Evolutionary conservation across 495 filamentous ascomycete species (phyloP).

Genomic region (Cenococcum geophilum): DNA sequence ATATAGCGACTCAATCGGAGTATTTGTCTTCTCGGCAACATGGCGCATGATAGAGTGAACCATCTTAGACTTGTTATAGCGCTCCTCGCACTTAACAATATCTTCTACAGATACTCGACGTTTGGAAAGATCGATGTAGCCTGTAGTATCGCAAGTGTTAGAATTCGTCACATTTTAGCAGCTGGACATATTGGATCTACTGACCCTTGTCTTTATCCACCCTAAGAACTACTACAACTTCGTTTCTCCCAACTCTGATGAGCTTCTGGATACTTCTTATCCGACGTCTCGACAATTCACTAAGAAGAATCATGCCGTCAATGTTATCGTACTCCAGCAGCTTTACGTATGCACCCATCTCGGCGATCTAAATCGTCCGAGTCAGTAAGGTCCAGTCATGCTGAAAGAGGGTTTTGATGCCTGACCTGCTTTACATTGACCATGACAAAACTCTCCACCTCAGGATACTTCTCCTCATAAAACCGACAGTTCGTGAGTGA

Average conservation of each 20-base stretch:
- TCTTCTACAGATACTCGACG: constrained; percentile 95
- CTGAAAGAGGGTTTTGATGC: constrained; percentile 4
- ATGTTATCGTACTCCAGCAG: constrained; percentile 99
- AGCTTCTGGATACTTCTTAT: constrained; percentile 98
- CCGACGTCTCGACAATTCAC: constrained; percentile 90
- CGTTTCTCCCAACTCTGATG: constrained; percentile 93
- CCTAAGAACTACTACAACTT: constrained; percentile 94
- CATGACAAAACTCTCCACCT: constrained; percentile 99
- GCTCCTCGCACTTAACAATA: constrained; percentile 95
- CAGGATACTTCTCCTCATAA: constrained; percentile 97
- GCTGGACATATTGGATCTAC: too few species aligned
- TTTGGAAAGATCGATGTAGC: constrained; percentile 97
- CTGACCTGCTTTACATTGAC: constrained; percentile 58
- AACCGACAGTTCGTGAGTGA: constrained; percentile 98
- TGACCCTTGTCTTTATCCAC: constrained; percentile 89
- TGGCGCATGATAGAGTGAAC: constrained; percentile 97
- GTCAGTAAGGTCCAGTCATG: background rate
- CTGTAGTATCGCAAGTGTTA: constrained; percentile 36
- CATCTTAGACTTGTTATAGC: constrained; percentile 98
- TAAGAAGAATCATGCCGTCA: constrained; percentile 98
- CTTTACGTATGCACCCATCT: constrained; percentile 99
- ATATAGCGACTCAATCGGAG: constrained; percentile 88
- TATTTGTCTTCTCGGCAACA: constrained; percentile 92
- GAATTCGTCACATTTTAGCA: too few species aligned
- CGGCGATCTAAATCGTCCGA: constrained; percentile 65